Evolutionary conservation across 108 stramenopile genomes (phyloP), one percentile per base, ranked within the genome.

Genomic region (Mayamaea pseudoterrestris): DNA sequence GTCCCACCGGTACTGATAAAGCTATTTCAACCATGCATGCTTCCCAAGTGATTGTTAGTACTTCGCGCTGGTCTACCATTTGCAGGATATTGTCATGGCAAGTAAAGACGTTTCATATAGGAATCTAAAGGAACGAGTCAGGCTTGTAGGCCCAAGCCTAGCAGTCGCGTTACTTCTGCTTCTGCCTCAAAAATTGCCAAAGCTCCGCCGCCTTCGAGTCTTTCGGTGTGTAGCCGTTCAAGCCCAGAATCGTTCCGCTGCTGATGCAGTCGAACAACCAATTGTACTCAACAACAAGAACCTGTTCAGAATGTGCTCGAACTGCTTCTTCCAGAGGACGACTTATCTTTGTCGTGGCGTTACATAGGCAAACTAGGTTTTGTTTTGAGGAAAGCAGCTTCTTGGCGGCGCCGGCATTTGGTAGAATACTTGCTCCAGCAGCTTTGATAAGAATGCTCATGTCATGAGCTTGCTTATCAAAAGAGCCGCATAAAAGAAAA

Each of bases 231-330:
- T 69, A 88, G 2, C 44, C 36, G 28, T 36, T 43, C 26, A 54
- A 44, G 0, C 65, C 41, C 43, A 80, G 29, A 7, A 49, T 23
- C 21, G 46, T 60, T 14, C 75, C 81, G 44, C 79, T 73, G 35
- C 73, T 71, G 17, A 89, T 63, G 41, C 61, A 74, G 60, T 89
- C 86, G 51, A 81, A 78, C 9, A 89, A 30, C 86, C 86, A 89
- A 39, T 61, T 46, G 18, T 63, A 71, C 50, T 69, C 51, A 27
- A 83, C 81, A 24, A 74, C 60, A 3, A 60, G 18, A 8, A 73
- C 53, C 17, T 11, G 24, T 30, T 30, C 40, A 4, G 41, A 31
- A 55, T 32, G 2, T 27, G 37, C 37, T 30, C 56, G 41, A 7
- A 57, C 46, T 30, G 58, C 47, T 37, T 52, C 62, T 30, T 47